Percentiles rank a stretch among this genome's conserved stretches.
Evolutionary conservation across 495 filamentous ascomycete genomes (phyloP).

Genomic region (Elasticomyces elasticus): DNA sequence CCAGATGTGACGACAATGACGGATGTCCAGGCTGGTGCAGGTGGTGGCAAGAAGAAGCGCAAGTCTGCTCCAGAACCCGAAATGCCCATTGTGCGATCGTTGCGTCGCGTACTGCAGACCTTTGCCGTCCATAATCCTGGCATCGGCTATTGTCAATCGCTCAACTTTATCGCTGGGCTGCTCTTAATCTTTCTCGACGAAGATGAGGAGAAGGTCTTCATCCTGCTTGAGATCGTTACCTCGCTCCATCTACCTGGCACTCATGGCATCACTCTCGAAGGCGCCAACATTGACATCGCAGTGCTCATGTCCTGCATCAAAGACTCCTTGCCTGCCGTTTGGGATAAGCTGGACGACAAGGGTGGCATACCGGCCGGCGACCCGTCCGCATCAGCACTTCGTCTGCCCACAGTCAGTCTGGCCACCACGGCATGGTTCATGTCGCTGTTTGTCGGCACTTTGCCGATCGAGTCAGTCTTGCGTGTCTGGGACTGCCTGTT

Average conservation of each 20-base stretch:
- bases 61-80: constrained; percentile 40
- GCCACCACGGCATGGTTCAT: constrained; percentile 98
- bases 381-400: constrained; percentile 32
- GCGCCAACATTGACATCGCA: constrained; percentile 88
- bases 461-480: constrained; percentile 82
- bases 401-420: constrained; percentile 80
- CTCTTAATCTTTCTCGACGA: constrained; percentile 82
- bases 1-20: constrained; percentile 41
- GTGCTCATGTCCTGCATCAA: constrained; percentile 79
- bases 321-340: constrained; percentile 76
- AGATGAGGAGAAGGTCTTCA: constrained; percentile 76
- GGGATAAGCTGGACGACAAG: constrained; percentile 76
- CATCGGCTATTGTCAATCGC: constrained; percentile 91
- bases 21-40: constrained; percentile 22
- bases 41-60: constrained; percentile 9
- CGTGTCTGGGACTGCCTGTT: constrained; percentile 95
- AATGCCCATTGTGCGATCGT: constrained; percentile 64
- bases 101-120: constrained; percentile 77
- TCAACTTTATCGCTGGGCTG: constrained; percentile 94
- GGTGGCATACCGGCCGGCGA: constrained; percentile 40
- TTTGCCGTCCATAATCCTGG: constrained; percentile 81
- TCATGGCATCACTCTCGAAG: constrained; percentile 83
- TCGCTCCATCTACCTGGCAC: constrained; percentile 81
- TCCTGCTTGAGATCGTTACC: constrained; percentile 89
- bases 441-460: constrained; percentile 84